phyloP scores from a whole-genome alignment of 257 asterid species.

The Jaltomata sinuosa region DNA sequence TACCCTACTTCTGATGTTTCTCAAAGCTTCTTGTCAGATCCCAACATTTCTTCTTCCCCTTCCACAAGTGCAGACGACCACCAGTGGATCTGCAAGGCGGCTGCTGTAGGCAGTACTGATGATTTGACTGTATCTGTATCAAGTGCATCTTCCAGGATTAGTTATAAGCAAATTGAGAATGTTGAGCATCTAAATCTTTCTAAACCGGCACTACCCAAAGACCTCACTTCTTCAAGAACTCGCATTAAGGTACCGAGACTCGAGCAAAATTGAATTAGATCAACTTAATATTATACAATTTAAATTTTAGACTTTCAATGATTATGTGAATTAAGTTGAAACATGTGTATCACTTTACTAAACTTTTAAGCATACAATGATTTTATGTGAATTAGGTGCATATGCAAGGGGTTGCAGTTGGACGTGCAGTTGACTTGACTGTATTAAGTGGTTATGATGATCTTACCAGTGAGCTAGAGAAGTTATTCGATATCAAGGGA shows the following conservation, averaged over 20 bases:
- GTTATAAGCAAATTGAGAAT: not conserved
- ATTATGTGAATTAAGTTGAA: no score
- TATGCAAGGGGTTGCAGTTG: constrained; percentile 77
- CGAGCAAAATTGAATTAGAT: no score
- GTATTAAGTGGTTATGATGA: constrained; percentile 48
- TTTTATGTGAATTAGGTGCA: constrained; percentile 34
- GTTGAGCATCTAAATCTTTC: constrained; percentile 17
- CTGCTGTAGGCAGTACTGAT: not conserved
- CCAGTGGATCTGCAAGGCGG: not conserved
- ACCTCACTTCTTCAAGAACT: constrained; percentile 43
- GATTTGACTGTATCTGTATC: not conserved
- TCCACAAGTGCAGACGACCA: not conserved
- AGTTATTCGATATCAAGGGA: constrained; percentile 52
- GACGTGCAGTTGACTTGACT: constrained; percentile 70
- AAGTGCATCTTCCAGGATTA: not conserved
- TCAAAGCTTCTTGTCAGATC: not conserved
- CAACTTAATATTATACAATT: no score
- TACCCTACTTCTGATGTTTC: not conserved
- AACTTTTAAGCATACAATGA: not conserved
- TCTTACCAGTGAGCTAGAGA: constrained; percentile 46
- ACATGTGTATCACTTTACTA: no score
- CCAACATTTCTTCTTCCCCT: not conserved
- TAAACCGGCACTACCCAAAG: constrained; percentile 13
- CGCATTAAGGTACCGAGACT: constrained; percentile 47
- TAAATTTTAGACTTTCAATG: no score